Conservation (phyloP, 768 basidiomycete genomes). For the Suillus alpinus region DNA sequence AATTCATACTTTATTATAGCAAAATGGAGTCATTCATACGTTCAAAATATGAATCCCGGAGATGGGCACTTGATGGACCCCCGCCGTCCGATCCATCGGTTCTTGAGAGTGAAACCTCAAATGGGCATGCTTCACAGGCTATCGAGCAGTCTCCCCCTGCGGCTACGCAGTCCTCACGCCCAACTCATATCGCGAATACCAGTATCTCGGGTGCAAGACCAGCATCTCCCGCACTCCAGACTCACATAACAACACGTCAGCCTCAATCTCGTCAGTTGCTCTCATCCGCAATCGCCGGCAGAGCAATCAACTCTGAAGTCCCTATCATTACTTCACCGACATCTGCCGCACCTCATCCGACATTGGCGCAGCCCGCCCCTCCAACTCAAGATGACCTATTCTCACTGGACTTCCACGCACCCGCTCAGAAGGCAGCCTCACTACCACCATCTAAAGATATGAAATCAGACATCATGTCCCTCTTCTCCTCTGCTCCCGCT, state of each 20-base stretch:
- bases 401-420: slow-evolving; percentile 80
- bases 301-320: slow-evolving; percentile 14
- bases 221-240: slow-evolving; percentile 25
- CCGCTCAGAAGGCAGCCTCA: slow-evolving; percentile 29
- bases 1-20: slow-evolving; percentile 38
- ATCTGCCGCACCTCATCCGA: slow-evolving; percentile 13
- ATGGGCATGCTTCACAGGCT: not conserved
- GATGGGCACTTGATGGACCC: slow-evolving; percentile 94
- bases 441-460: slow-evolving; percentile 60
- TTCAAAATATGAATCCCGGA: slow-evolving; percentile 89
- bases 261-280: slow-evolving; percentile 29
- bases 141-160: slow-evolving; percentile 8
- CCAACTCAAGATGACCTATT: slow-evolving; percentile 67
- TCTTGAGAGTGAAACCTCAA: slow-evolving; percentile 47
- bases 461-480: slow-evolving; percentile 82
- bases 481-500: slow-evolving; percentile 56
- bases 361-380: slow-evolving; percentile 26
- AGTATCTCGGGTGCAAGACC: slow-evolving; percentile 25
- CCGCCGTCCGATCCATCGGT: slow-evolving; percentile 78
- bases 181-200: slow-evolving; percentile 11
- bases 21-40: slow-evolving; percentile 98
- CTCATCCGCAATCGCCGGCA: slow-evolving; percentile 38
- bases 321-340: slow-evolving; percentile 8
- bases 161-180: slow-evolving; percentile 1
- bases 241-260: slow-evolving; percentile 25